Base-by-base conservation (phyloP, 495 filamentous ascomycete species). In the Aspergillus sclerotiicarbonarius region DNA sequence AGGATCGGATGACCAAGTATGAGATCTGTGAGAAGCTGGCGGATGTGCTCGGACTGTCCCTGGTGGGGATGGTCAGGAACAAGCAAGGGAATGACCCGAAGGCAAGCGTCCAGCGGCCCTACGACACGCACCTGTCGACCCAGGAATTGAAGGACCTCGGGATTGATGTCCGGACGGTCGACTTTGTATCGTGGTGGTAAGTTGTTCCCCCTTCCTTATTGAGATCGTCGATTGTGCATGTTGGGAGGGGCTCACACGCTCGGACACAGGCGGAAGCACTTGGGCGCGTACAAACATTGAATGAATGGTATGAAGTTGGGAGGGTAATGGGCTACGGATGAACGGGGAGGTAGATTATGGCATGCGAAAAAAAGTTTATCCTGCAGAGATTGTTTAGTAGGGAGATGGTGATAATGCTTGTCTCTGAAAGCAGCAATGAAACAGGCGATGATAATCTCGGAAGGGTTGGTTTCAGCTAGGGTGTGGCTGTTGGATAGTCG, bases 1-100 rank as follows among this genome's bases (percentile, higher is more conserved):
- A 96, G 72, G 90, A 94, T 60, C 81, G 81, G 59, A 88, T 86
- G 74, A 96, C 92, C 46, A 96, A 96, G 77, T 96, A 92, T 67
- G 85, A 92, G 71, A 96, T 97, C 45, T 92, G 89, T 67, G 74
- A 91, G 74, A 74, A 84, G 18, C 83, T 97, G 65, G 89, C 84
- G 15, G 85, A 92, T 59, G 90, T 96, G 55, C 80, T 93, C 76
- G 91, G 90, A 1, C 69, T 95, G 51, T 77, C 88, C 8, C 72
- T 91, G n/a, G 80, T 83, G 35, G 81, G 83, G 25, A 87, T 97
- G 71, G 78, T 82, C 59, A 73, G 84, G 10, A 90, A 91, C 63
- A 80, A 87, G 54, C 80, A 91, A 65, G 88, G 86, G 6, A 89
- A 90, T 63, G 89, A 93, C 54, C 89, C 87, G 25, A 86, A 84